phyloP scores from a whole-genome alignment of 371 early-diverging fungal genomes.

The Rhizopus sp. region DNA sequence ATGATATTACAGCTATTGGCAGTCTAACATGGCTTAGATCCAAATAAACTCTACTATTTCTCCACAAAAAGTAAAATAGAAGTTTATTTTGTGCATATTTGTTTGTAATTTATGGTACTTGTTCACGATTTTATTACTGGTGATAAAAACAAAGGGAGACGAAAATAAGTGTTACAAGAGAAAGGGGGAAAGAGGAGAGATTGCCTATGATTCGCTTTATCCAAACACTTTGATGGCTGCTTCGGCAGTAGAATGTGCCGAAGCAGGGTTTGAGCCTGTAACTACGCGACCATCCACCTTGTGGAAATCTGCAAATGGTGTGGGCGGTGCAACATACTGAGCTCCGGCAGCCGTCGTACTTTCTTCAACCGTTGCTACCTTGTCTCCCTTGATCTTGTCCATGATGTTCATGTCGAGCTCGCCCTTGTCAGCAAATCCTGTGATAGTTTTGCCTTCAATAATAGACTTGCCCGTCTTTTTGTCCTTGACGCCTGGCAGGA shows the following conservation, averaged over 20 bases:
- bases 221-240: conserved; percentile 47
- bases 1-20: too few relatives aligned
- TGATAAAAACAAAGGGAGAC: too few relatives aligned
- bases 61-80: too few relatives aligned
- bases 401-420: conserved; percentile 39
- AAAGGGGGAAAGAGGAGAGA: not conserved
- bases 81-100: too few relatives aligned
- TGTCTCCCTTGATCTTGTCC: conserved; percentile 35
- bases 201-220: not conserved
- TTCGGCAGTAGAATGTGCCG: conserved; percentile 53
- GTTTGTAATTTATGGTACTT: too few relatives aligned
- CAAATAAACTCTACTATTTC: too few relatives aligned
- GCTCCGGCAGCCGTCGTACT: conserved; percentile 36
- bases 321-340: conserved; percentile 38
- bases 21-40: too few relatives aligned
- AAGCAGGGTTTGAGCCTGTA: conserved; percentile 56
- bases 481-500: conserved; percentile 49
- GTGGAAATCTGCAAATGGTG: conserved; percentile 48
- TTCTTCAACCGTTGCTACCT: conserved; percentile 43
- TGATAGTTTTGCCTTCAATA: conserved; percentile 43
- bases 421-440: conserved; percentile 52
- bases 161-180: not conserved
- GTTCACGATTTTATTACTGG: too few relatives aligned
- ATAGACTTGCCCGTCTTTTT: conserved; percentile 42
- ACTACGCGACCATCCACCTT: conserved; percentile 48